These are phyloP conservation scores for Xylaria castorea DNA, from an alignment of 495 filamentous ascomycete species.

Conservation along the genomic window DNA sequence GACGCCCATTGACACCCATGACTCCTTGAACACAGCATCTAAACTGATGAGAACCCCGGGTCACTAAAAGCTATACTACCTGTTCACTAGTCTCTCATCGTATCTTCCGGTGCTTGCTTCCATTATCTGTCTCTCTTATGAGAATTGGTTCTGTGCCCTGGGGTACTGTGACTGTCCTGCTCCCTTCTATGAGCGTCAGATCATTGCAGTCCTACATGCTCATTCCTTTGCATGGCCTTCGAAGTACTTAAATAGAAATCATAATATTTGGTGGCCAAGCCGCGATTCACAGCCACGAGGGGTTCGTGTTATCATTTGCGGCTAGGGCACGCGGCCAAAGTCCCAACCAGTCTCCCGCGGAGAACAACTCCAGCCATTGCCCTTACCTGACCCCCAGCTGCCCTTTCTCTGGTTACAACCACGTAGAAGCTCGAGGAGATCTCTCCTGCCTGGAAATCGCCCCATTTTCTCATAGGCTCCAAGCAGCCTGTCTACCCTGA, in stretches of 20 bases:
- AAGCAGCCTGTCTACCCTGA: background rate
- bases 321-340: background rate
- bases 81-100: background rate
- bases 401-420: background rate
- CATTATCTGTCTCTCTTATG: background rate
- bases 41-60: background rate
- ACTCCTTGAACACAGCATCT: constrained; percentile 1
- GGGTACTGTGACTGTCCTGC: background rate
- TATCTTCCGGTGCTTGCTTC: background rate
- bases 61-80: background rate
- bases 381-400: background rate
- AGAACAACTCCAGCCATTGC: background rate
- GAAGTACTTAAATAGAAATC: background rate
- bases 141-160: background rate
- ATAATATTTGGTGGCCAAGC: background rate
- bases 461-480: background rate
- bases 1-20: background rate
- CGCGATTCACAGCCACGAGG: constrained; percentile 3
- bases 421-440: background rate
- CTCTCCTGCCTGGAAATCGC: background rate
- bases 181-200: background rate
- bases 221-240: background rate
- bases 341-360: background rate
- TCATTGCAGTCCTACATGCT: background rate
- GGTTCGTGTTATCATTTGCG: background rate